A percentile compares a stretch with the other conserved stretches of the same genome.
phyloP scores from a whole-genome alignment of 1,139 yeast genomes.

The Suhomyces coccinellae region DNA sequence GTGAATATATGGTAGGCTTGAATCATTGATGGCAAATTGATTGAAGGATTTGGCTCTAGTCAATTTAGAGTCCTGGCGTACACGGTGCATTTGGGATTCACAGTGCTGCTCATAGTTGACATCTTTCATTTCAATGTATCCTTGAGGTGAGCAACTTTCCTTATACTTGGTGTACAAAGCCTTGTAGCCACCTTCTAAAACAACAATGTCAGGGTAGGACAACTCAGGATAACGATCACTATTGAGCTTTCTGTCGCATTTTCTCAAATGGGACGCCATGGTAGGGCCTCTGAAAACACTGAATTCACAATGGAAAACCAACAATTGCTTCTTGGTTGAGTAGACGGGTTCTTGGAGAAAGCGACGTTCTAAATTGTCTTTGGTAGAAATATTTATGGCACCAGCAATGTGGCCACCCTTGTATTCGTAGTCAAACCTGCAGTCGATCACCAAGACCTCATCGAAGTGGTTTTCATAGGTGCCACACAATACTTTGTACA shows the following conservation, averaged over 20 bases:
- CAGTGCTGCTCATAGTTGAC: conserved; percentile 62
- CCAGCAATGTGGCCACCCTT: conserved; percentile 89
- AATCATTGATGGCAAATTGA: conserved; percentile 13
- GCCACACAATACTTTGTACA: conserved; percentile 64
- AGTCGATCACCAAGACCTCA: conserved; percentile 68
- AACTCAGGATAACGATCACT: conserved; percentile 75
- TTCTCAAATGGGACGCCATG: conserved; percentile 84
- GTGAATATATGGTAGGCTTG: conserved; percentile 19
- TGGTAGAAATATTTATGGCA: conserved; percentile 76
- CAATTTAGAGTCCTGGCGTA: conserved; percentile 59
- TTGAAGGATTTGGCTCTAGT: conserved; percentile 33
- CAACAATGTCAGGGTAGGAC: conserved; percentile 82
- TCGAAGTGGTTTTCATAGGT: conserved; percentile 55
- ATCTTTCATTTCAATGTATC: conserved; percentile 87
- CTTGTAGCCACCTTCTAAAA: conserved; percentile 90
- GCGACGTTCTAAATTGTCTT: conserved; percentile 60
- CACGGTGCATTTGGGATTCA: conserved; percentile 69
- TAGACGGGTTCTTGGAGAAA: conserved; percentile 25
- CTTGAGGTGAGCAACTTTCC: conserved; percentile 66
- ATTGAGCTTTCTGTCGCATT: conserved; percentile 75
- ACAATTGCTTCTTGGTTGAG: conserved; percentile 38
- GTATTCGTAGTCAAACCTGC: conserved; percentile 90
- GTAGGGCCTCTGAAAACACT: conserved; percentile 90
- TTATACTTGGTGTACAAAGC: conserved; percentile 61
- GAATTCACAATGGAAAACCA: conserved; percentile 93